Evolutionary conservation across 305 asterid species (phyloP).

Genomic region (Rubia balearica): DNA sequence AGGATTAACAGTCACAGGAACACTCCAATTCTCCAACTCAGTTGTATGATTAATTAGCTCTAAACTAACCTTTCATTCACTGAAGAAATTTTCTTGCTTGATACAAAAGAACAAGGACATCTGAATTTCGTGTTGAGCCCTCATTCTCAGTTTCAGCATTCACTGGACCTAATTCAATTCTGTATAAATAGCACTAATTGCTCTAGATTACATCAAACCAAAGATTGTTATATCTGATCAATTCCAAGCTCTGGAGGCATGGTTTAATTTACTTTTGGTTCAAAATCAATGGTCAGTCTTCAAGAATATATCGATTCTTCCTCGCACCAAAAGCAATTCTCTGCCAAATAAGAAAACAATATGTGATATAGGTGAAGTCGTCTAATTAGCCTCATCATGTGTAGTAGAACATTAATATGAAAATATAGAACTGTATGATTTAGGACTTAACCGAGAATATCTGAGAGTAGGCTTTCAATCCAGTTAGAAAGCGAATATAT

Average conservation of each 20-base stretch:
- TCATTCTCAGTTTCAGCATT: too few species aligned
- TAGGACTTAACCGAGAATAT: conserved; percentile 67
- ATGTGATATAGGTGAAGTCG: conserved; percentile 7
- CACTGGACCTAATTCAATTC: too few species aligned
- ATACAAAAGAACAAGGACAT: too few species aligned
- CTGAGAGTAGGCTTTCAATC: conserved; percentile 89
- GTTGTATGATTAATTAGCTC: too few species aligned
- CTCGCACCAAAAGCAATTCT: conserved; percentile 92
- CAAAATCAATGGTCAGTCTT: conserved; percentile 38
- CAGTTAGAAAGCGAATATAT: conserved; percentile 85
- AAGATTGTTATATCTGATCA: neutral
- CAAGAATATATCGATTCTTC: conserved; percentile 68
- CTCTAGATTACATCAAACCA: neutral
- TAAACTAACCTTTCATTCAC: too few species aligned
- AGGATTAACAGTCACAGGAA: too few species aligned
- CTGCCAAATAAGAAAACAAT: conserved; percentile 27
- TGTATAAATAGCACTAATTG: neutral
- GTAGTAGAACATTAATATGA: neutral
- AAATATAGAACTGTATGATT: conserved; percentile 1
- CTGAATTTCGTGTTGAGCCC: too few species aligned
- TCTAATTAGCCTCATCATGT: neutral
- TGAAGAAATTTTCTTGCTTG: too few species aligned
- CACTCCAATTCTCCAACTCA: too few species aligned
- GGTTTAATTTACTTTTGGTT: neutral
- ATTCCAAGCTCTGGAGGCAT: neutral